A percentile compares a stretch with the other conserved stretches of the same genome.
Conservation (phyloP, 2,329 filamentous ascomycete genomes). For the Paraphoma chrysanthemicola region DNA sequence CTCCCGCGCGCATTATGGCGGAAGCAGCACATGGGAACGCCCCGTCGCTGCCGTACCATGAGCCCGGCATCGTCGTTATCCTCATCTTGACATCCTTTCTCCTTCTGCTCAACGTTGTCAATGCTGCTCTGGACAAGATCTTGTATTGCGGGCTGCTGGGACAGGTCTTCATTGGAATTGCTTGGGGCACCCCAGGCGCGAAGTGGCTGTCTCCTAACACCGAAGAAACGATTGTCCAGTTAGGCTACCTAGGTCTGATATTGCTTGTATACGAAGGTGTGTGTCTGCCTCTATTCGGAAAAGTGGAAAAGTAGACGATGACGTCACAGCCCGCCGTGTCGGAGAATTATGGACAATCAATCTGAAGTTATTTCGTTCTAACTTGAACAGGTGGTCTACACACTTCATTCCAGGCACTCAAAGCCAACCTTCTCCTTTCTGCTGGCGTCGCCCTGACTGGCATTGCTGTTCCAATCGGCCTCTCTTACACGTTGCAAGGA, state of each 20-base stretch:
- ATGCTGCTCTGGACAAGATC: constrained; percentile 63
- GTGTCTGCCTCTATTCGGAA: not conserved
- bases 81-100: constrained; percentile 69
- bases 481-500: constrained; percentile 67
- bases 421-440: constrained; percentile 67
- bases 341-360: not conserved
- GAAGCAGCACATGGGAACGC: constrained; percentile 22
- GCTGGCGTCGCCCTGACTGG: constrained; percentile 70
- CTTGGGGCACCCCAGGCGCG: constrained; percentile 72
- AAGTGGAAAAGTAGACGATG: constrained; percentile 3
- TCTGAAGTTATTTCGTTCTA: not conserved
- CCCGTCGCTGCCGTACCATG: constrained; percentile 63
- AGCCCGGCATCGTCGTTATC: constrained; percentile 66
- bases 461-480: constrained; percentile 66
- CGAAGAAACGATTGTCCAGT: constrained; percentile 65
- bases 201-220: constrained; percentile 62
- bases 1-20: constrained; percentile 32
- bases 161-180: constrained; percentile 73
- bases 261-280: constrained; percentile 74
- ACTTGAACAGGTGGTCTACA: constrained; percentile 63
- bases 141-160: constrained; percentile 76
- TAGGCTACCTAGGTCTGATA: constrained; percentile 78
- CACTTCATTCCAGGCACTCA: constrained; percentile 61
- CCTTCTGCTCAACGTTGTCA: constrained; percentile 66
- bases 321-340: constrained; percentile 4